Evolutionary conservation across 306 rosid genomes (phyloP).

Genomic region (Calophaca sinica): DNA sequence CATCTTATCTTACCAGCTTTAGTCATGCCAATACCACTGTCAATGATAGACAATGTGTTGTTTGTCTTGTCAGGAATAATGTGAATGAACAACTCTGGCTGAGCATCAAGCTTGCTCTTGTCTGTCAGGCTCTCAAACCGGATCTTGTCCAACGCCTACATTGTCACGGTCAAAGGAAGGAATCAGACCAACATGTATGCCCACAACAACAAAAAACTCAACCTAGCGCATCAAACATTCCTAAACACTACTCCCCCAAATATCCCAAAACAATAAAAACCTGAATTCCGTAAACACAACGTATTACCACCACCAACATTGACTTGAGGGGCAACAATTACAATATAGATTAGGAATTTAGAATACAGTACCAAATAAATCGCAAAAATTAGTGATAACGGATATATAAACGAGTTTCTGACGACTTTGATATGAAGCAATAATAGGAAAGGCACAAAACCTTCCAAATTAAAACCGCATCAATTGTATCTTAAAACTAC

Average conservation of each 20-base stretch:
- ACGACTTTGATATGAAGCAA: background rate
- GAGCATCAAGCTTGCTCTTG: constrained; percentile 93
- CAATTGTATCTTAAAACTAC: background rate
- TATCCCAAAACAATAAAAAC: too few relatives aligned
- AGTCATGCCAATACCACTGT: constrained; percentile 97
- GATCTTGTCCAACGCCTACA: constrained; percentile 87
- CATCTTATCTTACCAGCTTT: constrained; percentile 73
- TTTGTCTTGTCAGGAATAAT: constrained; percentile 83
- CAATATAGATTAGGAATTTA: too few relatives aligned
- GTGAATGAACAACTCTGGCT: constrained; percentile 90
- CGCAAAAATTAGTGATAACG: background rate
- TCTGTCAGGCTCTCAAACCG: constrained; percentile 89
- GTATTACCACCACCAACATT: background rate
- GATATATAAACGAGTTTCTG: too few relatives aligned
- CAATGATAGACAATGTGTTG: constrained; percentile 77
- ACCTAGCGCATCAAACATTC: background rate
- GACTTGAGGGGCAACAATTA: too few relatives aligned
- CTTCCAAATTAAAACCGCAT: background rate
- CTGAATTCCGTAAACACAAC: background rate
- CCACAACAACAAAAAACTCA: background rate
- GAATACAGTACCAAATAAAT: too few relatives aligned
- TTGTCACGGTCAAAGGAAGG: background rate
- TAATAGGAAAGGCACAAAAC: background rate
- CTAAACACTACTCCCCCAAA: background rate
- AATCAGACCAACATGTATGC: background rate